Conservation (phyloP, 176 grass and related monocot genomes). For the Eremochloa ophiuroides region DNA sequence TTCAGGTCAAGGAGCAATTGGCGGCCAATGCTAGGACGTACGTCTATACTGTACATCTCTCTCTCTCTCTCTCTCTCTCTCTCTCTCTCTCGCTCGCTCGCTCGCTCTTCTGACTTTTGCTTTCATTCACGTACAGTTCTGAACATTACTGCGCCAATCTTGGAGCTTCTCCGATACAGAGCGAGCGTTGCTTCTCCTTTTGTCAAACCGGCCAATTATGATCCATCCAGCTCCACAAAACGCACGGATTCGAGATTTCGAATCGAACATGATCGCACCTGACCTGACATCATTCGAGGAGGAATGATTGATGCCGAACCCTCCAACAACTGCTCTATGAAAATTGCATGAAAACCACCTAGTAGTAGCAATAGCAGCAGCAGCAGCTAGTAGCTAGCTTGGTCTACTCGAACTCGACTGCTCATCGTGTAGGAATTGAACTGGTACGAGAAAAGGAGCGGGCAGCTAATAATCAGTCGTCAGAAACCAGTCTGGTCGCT, state of each 20-base stretch:
- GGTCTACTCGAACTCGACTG: not conserved
- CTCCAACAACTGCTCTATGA: not conserved
- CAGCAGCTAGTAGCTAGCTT: not conserved
- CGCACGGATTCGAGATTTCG: not conserved
- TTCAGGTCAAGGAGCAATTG: conserved; percentile 39
- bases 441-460: not conserved
- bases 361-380: not conserved
- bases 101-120: too few species aligned
- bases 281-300: not conserved
- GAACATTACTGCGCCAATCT: too few species aligned
- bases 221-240: not conserved
- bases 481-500: not conserved
- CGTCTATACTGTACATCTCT: too few species aligned
- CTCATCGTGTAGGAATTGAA: not conserved
- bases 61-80: too few species aligned
- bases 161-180: not conserved
- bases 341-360: not conserved
- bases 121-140: too few species aligned
- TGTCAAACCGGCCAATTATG: not conserved
- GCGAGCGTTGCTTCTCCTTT: not conserved
- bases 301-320: not conserved
- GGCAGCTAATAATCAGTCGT: not conserved
- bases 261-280: not conserved
- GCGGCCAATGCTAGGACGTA: not conserved
- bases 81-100: too few species aligned